Conservation (phyloP, 306 rosid species). For the Sechiopsis laciniata region DNA sequence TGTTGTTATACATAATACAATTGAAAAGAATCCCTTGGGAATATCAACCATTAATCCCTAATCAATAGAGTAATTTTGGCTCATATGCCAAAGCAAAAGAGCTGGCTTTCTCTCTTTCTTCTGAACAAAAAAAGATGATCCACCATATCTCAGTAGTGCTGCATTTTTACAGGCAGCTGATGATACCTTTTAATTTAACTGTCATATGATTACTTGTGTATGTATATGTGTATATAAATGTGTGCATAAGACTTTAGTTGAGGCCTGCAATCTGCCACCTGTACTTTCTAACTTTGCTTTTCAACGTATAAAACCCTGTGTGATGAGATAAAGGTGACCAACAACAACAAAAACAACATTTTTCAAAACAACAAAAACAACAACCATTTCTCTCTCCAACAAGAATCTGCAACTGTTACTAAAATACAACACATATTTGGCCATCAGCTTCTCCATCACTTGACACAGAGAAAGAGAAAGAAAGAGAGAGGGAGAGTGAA, state of each 20-base stretch:
- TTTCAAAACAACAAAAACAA: neutral
- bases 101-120: constrained; percentile 41
- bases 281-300: constrained; percentile 14
- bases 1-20: neutral
- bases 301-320: constrained; percentile 4
- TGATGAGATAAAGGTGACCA: constrained; percentile 19
- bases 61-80: constrained; percentile 29
- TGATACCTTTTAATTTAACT: constrained; percentile 20
- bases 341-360: constrained; percentile 4
- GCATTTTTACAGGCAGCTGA: constrained; percentile 16
- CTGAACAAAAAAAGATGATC: constrained; percentile 26
- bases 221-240: neutral
- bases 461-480: neutral
- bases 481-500: neutral
- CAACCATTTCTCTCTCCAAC: constrained; percentile 13
- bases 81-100: constrained; percentile 51
- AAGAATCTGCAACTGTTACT: constrained; percentile 21
- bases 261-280: constrained; percentile 24
- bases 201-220: constrained; percentile 19
- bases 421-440: constrained; percentile 9
- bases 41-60: constrained; percentile 21
- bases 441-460: constrained; percentile 7
- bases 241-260: constrained; percentile 17
- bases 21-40: constrained; percentile 14
- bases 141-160: constrained; percentile 41